These are phyloP conservation scores for Pythium dissotocum DNA, from an alignment of 352 stramenopile species.

Conservation along the genomic window DNA sequence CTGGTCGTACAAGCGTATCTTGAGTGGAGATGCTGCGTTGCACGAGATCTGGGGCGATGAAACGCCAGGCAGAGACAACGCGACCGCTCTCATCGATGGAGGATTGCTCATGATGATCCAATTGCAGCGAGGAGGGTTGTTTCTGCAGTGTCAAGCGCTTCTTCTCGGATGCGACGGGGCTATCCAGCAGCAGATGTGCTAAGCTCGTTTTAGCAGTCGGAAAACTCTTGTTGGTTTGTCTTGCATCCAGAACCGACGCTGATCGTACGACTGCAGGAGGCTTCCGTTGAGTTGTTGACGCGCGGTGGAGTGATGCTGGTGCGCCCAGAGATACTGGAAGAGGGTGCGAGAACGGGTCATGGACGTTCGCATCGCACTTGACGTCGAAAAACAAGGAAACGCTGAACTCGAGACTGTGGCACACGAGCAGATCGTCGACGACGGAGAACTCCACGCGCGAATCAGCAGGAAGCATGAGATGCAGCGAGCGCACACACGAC, in stretches of 20 bases:
- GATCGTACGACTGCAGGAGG: background rate
- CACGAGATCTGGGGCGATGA: conserved; percentile 64
- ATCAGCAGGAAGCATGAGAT: conserved; percentile 63
- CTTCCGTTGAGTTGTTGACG: background rate
- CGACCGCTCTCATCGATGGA: conserved; percentile 14
- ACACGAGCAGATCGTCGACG: conserved; percentile 83
- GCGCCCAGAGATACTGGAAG: conserved; percentile 57
- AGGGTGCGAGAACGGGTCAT: conserved; percentile 72
- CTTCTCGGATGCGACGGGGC: background rate
- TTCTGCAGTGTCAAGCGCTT: background rate
- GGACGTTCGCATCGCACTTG: conserved; percentile 50
- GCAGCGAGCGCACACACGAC: conserved; percentile 71
- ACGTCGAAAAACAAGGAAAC: conserved; percentile 84
- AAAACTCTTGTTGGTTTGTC: background rate
- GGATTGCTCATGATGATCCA: conserved; percentile 38
- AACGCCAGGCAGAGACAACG: conserved; percentile 56
- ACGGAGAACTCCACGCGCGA: conserved; percentile 70
- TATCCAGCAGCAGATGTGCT: background rate
- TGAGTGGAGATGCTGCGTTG: conserved; percentile 43
- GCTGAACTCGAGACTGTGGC: conserved; percentile 79
- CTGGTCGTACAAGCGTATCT: conserved; percentile 10
- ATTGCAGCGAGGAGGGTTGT: conserved; percentile 25
- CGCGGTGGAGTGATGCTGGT: conserved; percentile 17
- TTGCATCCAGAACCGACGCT: conserved; percentile 4
- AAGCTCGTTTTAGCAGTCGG: background rate